Evolutionary conservation across 2,329 filamentous ascomycete species (phyloP).

Genomic region (Trichoderma sp.): DNA sequence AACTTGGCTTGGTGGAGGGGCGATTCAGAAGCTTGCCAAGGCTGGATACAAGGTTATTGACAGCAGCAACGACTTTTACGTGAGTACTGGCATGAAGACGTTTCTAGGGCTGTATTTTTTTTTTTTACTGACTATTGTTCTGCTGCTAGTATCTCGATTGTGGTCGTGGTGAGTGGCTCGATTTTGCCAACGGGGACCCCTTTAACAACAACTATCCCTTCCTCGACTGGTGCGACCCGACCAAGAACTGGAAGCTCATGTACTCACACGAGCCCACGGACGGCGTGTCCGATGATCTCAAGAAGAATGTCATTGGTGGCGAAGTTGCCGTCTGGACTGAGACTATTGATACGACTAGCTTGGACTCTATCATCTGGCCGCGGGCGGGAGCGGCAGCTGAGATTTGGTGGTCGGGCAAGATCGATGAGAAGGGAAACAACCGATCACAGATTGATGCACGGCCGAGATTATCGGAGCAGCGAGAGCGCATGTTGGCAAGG

Average conservation of each 20-base stretch:
- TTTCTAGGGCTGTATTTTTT: neutral
- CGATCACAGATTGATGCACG: constrained; percentile 68
- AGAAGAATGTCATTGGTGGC: constrained; percentile 72
- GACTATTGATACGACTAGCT: constrained; percentile 66
- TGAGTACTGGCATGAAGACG: constrained; percentile 37
- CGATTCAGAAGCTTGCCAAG: constrained; percentile 58
- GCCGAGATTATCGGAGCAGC: constrained; percentile 69
- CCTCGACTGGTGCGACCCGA: constrained; percentile 75
- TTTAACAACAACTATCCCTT: constrained; percentile 60
- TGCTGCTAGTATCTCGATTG: constrained; percentile 71
- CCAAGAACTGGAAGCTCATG: constrained; percentile 77
- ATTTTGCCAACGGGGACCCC: constrained; percentile 60
- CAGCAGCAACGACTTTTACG: constrained; percentile 76
- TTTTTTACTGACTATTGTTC: neutral
- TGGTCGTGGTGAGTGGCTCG: constrained; percentile 75
- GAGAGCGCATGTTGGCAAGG: constrained; percentile 69
- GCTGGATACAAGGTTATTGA: constrained; percentile 69
- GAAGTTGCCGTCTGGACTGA: constrained; percentile 83
- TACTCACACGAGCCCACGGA: constrained; percentile 76
- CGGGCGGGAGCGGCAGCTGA: constrained; percentile 71
- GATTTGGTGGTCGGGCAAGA: constrained; percentile 74
- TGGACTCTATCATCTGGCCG: constrained; percentile 79
- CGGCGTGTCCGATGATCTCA: constrained; percentile 59
- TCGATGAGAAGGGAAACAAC: constrained; percentile 65
- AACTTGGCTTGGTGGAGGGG: constrained; percentile 67